Conservation (phyloP, 257 asterid species). For the Echium plantagineum region DNA sequence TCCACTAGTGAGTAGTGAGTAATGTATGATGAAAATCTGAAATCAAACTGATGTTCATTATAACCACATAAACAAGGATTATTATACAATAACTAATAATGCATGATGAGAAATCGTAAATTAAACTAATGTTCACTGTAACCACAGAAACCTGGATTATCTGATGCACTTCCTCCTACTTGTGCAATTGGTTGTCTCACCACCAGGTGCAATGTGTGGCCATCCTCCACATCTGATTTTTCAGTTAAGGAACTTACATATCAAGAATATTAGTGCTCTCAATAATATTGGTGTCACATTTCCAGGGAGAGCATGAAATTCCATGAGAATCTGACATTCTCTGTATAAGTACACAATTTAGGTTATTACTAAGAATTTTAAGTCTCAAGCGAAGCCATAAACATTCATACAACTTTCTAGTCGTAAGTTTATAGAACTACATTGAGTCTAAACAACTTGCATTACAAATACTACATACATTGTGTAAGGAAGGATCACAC, state of each 20-base stretch:
- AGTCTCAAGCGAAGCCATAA: background rate
- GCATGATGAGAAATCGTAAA: background rate
- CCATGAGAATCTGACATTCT: background rate
- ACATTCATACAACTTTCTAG: too few relatives aligned
- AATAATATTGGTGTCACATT: background rate
- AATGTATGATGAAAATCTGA: background rate
- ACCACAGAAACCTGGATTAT: conserved; percentile 40
- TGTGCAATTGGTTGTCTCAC: conserved; percentile 69
- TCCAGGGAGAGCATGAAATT: background rate
- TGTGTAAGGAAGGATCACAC: too few relatives aligned
- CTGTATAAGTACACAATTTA: background rate
- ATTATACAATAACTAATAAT: background rate
- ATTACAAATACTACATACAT: too few relatives aligned
- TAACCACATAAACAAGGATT: conserved; percentile 37
- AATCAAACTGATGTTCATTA: conserved; percentile 2
- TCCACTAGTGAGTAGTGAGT: background rate
- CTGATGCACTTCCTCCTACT: conserved; percentile 32
- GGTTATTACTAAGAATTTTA: conserved; percentile 1
- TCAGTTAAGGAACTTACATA: conserved; percentile 43
- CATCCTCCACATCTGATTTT: conserved; percentile 84
- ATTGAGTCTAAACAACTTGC: too few relatives aligned
- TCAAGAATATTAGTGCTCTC: background rate
- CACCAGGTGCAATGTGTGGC: conserved; percentile 89
- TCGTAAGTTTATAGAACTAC: too few relatives aligned
- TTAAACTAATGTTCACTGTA: conserved; percentile 2